Conservation (phyloP, 2,329 filamentous ascomycete genomes). For the Alternaria longipes region DNA sequence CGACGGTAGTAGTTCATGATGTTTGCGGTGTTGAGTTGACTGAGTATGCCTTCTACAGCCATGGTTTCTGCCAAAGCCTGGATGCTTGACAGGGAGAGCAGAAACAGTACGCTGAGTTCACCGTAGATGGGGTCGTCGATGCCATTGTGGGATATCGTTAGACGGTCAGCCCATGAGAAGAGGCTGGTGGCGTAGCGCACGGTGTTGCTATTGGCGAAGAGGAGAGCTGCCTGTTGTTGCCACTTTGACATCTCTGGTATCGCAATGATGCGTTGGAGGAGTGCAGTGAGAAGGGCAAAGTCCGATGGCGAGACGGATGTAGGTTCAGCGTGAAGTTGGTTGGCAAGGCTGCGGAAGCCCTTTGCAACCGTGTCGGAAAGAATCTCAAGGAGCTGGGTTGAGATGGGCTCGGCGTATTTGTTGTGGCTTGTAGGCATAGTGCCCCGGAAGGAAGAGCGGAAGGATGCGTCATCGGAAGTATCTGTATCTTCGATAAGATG, state of each 20-base stretch:
- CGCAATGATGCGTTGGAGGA: conserved; percentile 83
- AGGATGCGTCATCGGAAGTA: conserved; percentile 29
- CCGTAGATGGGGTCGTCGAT: conserved; percentile 89
- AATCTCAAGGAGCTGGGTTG: conserved; percentile 72
- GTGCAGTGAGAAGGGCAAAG: conserved; percentile 84
- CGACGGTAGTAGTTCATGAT: conserved; percentile 79
- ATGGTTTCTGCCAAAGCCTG: conserved; percentile 86
- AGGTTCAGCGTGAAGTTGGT: conserved; percentile 80
- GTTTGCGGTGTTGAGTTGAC: conserved; percentile 80
- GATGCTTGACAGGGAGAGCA: conserved; percentile 85
- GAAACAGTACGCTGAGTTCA: conserved; percentile 87
- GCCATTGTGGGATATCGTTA: conserved; percentile 64
- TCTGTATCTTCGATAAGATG: conserved; percentile 57
- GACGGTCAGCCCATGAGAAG: conserved; percentile 91
- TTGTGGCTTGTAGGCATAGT: conserved; percentile 56
- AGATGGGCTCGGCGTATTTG: conserved; percentile 34
- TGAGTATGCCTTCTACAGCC: conserved; percentile 84
- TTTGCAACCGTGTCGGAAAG: conserved; percentile 80
- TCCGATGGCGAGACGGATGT: conserved; percentile 76
- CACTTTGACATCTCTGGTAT: conserved; percentile 78
- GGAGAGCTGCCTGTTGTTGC: conserved; percentile 56
- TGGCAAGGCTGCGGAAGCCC: conserved; percentile 83
- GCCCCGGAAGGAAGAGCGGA: conserved; percentile 49
- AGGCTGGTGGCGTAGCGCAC: conserved; percentile 84
- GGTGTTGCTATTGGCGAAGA: conserved; percentile 70